Base-by-base conservation (phyloP, 352 stramenopile species). In the Ochromonadaceae sp. region DNA sequence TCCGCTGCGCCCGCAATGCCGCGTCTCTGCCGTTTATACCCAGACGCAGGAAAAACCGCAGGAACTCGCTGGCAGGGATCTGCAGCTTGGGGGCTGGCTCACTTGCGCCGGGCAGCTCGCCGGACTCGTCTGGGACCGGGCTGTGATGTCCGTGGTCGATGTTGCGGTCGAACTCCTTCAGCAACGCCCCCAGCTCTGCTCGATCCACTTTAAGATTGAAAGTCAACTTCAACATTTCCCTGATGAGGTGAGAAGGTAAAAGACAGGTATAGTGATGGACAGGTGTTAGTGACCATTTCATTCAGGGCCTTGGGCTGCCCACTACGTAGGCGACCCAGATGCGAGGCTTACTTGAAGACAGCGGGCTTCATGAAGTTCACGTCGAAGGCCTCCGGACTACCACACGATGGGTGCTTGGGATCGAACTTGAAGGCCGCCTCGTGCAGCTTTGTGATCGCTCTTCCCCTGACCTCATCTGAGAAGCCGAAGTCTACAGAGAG, bases 171-270 rank as follows among this genome's bases (percentile, higher is more conserved):
- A 63, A 63, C 7, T 9, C 5, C 40, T 63, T 47, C 30, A 63
- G 12, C n/a, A 63, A 39, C 7, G 55, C 55, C 22, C 55, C 55
- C 5, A 53, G 34, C 22, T 63, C 55, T 34, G 3, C 2, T 50
- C 2, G 12, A 22, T 47, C 28, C 28, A 63, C 1, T 36, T 63
- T 63, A 3, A 63, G 31, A 49, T 63, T 63, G 15, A 63, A 63
- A 7, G 35, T 63, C 31, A 9, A 9, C 35, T 63, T 63, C 14
- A 63, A 30, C 55, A 63, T 63, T 32, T 63, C 55, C 32, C 52
- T 10, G 34, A 5, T n/a, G n/a, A n/a, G n/a, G n/a, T n/a, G n/a
- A n/a, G n/a, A n/a, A n/a, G n/a, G n/a, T n/a, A n/a, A n/a, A n/a
- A n/a, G n/a, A n/a, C n/a, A n/a, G n/a, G n/a, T n/a, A n/a, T n/a